phyloP scores from a whole-genome alignment of 1,284 basidiomycete genomes.

The Pulveroboletus ridleyi region DNA sequence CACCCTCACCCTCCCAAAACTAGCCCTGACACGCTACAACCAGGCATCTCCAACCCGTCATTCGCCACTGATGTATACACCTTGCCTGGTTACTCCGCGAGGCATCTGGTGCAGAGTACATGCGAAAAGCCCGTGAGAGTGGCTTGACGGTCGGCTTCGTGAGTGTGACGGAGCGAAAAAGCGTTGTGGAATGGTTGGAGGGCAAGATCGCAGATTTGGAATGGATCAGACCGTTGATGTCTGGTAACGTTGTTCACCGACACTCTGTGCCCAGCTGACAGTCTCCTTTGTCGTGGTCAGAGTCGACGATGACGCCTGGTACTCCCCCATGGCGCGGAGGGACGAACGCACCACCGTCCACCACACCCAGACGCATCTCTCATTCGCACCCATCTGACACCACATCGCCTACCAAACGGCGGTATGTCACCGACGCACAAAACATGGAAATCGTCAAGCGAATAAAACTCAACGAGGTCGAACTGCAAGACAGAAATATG shows the following conservation, averaged over 20 bases:
- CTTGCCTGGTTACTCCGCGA: conserved; percentile 82
- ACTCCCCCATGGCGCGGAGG: conserved; percentile 58
- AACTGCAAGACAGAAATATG: conserved; percentile 77
- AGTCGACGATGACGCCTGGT: conserved; percentile 69
- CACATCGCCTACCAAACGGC: conserved; percentile 67
- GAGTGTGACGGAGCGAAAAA: conserved; percentile 85
- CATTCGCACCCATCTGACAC: conserved; percentile 42
- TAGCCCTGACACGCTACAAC: conserved; percentile 75
- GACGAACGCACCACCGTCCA: conserved; percentile 36
- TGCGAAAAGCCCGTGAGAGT: conserved; percentile 53
- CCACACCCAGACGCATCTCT: conserved; percentile 43
- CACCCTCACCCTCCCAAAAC: conserved; percentile 65
- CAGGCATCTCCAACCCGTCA: conserved; percentile 45
- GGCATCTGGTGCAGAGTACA: conserved; percentile 81
- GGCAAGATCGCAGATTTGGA: conserved; percentile 66
- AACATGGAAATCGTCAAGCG: conserved; percentile 88
- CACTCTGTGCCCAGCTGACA: background rate
- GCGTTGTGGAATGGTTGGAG: conserved; percentile 84
- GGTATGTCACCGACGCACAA: conserved; percentile 78
- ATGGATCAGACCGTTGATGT: conserved; percentile 56
- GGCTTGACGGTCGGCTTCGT: conserved; percentile 75
- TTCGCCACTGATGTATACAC: conserved; percentile 73
- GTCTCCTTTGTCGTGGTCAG: conserved; percentile 21
- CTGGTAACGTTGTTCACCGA: conserved; percentile 48
- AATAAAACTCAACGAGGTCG: conserved; percentile 76